Evolutionary conservation across 202 grass and related monocot genomes (phyloP), one percentile per base, ranked within the genome.

Genomic region (Panicum hallii): DNA sequence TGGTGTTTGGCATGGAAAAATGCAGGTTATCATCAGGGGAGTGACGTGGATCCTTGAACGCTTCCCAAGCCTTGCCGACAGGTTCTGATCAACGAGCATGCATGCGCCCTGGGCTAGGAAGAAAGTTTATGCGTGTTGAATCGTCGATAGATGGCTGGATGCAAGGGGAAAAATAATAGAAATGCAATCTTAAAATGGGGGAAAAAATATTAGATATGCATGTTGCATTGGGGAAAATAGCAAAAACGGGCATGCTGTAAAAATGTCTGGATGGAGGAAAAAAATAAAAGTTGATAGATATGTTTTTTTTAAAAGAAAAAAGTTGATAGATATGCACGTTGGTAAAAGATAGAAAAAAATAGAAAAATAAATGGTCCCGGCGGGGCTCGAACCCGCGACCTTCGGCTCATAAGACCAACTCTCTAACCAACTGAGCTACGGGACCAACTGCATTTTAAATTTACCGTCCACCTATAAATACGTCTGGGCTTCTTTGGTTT

Each of bases 341-440:
- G 53, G 19, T 1, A 32, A 32, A 32, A 32, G 32, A 32, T 32
- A 32, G 32, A 32, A 32, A 32, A 32, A 1, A 54, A 54, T 4
- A 8, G 20, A 55, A 55, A 20, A 20, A 55, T 6, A 28, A n/a
- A 0, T 89, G 91, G 75, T 94, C 90, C 95, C 90, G 80, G 92
- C 90, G 90, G 87, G 92, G 90, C 87, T 97, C 89, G 87, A 95
- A 95, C 95, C 90, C 88, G 95, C 95, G 92, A 93, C 92, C 90
- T 97, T 94, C 90, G 90, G 89, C 90, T 93, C 89, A 91, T 94
- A 97, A 97, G 90, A 94, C 90, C 95, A 97, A 97, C 92, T 90
- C 90, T 93, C 89, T 94, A 91, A 94, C 90, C 91, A 84, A 97
- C 95, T 94, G 87, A 97, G 92, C 92, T 94, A 91, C 89, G 87